Evolutionary conservation across 805 yeast species (phyloP).

Genomic region (Priceomyces medius): DNA sequence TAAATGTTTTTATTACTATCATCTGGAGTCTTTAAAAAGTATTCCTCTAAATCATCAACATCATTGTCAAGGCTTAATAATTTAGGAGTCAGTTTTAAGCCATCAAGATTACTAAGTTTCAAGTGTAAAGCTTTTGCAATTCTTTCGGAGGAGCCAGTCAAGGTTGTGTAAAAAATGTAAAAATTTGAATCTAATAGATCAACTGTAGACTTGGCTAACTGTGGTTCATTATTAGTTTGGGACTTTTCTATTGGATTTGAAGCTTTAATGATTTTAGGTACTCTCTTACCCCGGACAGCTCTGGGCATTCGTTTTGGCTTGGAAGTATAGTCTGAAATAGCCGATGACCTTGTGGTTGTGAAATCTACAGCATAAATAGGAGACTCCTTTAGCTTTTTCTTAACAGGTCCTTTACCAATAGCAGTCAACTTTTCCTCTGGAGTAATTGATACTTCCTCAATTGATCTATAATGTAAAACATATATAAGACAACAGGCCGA

Average conservation of each 20-base stretch:
- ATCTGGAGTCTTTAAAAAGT: conserved; percentile 64
- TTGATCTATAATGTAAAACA: conserved; percentile 5
- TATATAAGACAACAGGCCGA: conserved; percentile 17
- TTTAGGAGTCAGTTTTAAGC: conserved; percentile 43
- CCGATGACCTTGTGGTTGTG: conserved; percentile 31
- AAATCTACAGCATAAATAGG: conserved; percentile 44
- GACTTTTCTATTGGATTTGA: conserved; percentile 22
- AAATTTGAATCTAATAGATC: conserved; percentile 54
- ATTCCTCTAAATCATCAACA: conserved; percentile 79
- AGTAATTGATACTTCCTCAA: not conserved
- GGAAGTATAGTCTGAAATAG: conserved; percentile 21
- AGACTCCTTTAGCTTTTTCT: conserved; percentile 1
- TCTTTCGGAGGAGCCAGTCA: conserved; percentile 79
- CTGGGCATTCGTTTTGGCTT: not conserved
- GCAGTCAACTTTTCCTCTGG: not conserved
- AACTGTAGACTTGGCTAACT: conserved; percentile 39
- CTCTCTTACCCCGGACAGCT: conserved; percentile 26
- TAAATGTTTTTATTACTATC: conserved; percentile 43
- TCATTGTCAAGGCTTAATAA: conserved; percentile 75
- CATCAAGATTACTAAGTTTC: conserved; percentile 27
- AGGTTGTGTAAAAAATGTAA: conserved; percentile 74
- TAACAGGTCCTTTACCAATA: not conserved
- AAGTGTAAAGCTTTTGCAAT: conserved; percentile 56
- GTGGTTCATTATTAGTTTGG: conserved; percentile 22
- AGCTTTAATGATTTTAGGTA: conserved; percentile 44